Evolutionary conservation across 331 rosid species (phyloP).

Genomic region (Quercus lobata): DNA sequence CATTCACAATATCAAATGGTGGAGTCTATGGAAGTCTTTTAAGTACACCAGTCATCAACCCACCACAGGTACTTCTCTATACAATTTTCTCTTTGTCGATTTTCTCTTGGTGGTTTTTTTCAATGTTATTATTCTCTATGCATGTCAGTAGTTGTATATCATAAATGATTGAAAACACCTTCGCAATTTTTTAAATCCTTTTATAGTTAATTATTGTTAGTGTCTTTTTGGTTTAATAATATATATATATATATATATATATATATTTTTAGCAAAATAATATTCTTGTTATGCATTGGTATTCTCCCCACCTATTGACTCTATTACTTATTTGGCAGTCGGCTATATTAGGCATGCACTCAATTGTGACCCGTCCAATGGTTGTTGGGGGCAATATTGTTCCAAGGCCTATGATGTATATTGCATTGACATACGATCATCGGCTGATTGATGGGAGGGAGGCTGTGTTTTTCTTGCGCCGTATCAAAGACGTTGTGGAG

Average conservation of each 20-base stretch:
- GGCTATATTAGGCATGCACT: slow-evolving; percentile 65
- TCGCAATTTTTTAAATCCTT: background rate
- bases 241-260: too few relatives aligned
- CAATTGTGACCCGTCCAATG: slow-evolving; percentile 54
- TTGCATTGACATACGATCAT: slow-evolving; percentile 61
- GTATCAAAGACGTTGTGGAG: slow-evolving; percentile 61
- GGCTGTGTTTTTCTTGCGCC: slow-evolving; percentile 61
- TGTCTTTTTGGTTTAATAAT: too few relatives aligned
- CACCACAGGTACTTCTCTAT: slow-evolving; percentile 43
- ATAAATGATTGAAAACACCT: background rate
- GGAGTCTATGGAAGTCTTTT: slow-evolving; percentile 66
- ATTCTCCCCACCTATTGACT: background rate
- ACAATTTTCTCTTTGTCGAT: background rate
- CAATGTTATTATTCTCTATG: background rate
- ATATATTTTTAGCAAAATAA: background rate
- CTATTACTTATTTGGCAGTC: slow-evolving; percentile 28
- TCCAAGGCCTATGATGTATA: slow-evolving; percentile 61
- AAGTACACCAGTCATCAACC: slow-evolving; percentile 60
- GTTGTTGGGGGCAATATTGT: slow-evolving; percentile 46
- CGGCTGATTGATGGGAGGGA: slow-evolving; percentile 62
- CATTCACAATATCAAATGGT: slow-evolving; percentile 62
- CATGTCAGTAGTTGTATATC: background rate
- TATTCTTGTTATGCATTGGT: background rate
- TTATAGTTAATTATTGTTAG: too few relatives aligned
- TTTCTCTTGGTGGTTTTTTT: background rate